These are phyloP conservation scores for Xylaria bambusicola DNA, from an alignment of 495 filamentous ascomycete genomes.

Conservation along the genomic window DNA sequence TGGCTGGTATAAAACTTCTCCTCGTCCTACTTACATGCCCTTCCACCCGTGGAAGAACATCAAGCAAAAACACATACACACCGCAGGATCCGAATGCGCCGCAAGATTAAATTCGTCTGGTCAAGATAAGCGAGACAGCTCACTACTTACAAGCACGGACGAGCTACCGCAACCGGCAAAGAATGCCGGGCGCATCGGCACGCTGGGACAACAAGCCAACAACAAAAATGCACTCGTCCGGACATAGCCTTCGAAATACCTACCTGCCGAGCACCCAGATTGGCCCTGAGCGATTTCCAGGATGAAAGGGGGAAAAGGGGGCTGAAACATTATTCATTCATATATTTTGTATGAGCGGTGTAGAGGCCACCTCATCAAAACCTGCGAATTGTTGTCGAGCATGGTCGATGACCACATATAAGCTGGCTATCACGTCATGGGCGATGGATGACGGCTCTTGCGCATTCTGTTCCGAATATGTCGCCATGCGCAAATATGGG, in stretches of 20 bases:
- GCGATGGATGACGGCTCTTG: constrained; percentile 4
- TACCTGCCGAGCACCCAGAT: constrained; percentile 4
- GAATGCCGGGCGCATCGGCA: too few relatives aligned
- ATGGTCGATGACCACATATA: constrained; percentile 15
- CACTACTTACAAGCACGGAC: too few relatives aligned
- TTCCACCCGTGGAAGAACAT: too few relatives aligned
- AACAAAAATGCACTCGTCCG: neutral
- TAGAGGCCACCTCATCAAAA: neutral
- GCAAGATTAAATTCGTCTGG: too few relatives aligned
- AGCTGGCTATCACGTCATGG: constrained; percentile 17
- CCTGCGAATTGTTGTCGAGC: constrained; percentile 10
- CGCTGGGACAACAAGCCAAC: neutral
- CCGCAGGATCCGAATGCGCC: too few relatives aligned
- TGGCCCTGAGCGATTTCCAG: neutral
- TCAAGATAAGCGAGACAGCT: too few relatives aligned
- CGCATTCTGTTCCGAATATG: constrained; percentile 4
- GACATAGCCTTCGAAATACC: neutral
- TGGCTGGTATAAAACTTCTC: too few relatives aligned
- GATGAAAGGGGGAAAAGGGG: constrained; percentile 4
- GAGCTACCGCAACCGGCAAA: constrained; percentile 4
- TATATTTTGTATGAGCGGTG: constrained; percentile 5
- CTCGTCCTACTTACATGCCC: too few relatives aligned
- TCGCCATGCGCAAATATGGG: constrained; percentile 1
- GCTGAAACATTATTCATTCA: constrained; percentile 1
- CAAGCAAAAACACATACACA: too few relatives aligned